Evolutionary conservation across 345 rosid species (phyloP).

Genomic region (Gossypium ekmanianum): DNA sequence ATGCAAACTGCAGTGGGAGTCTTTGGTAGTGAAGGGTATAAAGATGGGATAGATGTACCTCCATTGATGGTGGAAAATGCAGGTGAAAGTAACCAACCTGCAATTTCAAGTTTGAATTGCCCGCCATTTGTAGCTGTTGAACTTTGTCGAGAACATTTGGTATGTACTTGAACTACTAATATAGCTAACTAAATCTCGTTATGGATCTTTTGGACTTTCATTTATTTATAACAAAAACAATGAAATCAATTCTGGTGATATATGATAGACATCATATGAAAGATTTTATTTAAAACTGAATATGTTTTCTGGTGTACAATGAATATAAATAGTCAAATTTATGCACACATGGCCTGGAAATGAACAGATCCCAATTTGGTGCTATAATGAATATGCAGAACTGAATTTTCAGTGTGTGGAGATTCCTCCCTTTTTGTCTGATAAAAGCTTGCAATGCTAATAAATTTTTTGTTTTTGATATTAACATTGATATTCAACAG

Average conservation of each 20-base stretch:
- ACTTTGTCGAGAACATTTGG: slow-evolving; percentile 73
- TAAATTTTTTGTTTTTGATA: background rate
- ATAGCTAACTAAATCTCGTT: background rate
- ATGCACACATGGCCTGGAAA: background rate
- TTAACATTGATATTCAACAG: background rate
- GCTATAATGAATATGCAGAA: background rate
- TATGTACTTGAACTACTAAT: slow-evolving; percentile 19
- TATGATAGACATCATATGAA: background rate
- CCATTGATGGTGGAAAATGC: slow-evolving; percentile 53
- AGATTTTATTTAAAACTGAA: background rate
- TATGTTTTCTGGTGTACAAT: background rate
- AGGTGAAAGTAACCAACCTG: slow-evolving; percentile 44
- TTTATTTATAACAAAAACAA: background rate
- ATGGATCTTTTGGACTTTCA: background rate
- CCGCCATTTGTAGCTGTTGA: slow-evolving; percentile 58
- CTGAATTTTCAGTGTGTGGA: background rate
- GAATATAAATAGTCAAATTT: background rate
- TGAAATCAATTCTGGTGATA: background rate
- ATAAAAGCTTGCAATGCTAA: background rate
- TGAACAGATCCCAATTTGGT: background rate
- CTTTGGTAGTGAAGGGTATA: slow-evolving; percentile 49
- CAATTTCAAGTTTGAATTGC: slow-evolving; percentile 51
- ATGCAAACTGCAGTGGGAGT: slow-evolving; percentile 75
- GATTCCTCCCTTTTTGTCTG: background rate
- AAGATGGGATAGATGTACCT: slow-evolving; percentile 40